Base-by-base conservation (phyloP, 106 monocot genomes). In the Allium cepa region DNA sequence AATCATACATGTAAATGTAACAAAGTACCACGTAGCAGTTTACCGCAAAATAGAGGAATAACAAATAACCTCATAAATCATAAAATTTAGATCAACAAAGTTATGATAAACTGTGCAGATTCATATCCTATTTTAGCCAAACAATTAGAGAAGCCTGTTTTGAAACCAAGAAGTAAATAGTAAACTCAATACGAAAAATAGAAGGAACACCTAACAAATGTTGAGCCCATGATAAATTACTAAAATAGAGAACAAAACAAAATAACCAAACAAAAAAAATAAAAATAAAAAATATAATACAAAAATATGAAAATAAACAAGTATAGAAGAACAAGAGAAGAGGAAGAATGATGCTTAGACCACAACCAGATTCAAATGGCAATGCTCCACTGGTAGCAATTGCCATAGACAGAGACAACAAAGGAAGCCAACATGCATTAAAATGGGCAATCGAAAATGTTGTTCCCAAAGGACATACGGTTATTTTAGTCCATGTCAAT, bases 401-500 rank as follows among this genome's bases (percentile, higher is more conserved):
- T n/a, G 84, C 84, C 53, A 79, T 88, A 28, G 85, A 77, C 74
- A 85, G 66, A 69, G 85, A 88, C 59, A 4, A 36, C 36, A 85
- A 82, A 70, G 72, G 77, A 62, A 88, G 88, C 77, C 84, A 88
- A 53, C 68, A 72, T 66, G 88, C 88, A 45, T 61, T 88, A 50
- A 88, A 79, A 64, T 88, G 84, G 88, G 76, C 89, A 5, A 58
- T 85, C 17, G 89, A 85, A 22, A 79, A 85, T 18, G 47, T 84
- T 17, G 57, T 80, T 4, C 7, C 71, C 36, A 81, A 78, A 59
- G 84, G 88, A 26, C 84, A 82, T 46, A 81, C 66, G 58, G 47
- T 88, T 45, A 61, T 59, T 56, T 79, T 88, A 8, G 71, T 88
- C 71, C 88, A 88, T 62, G 84, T 88, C 69, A 84, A 82, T 46